Base-by-base conservation (phyloP, 768 basidiomycete genomes). In the Termitomyces sp. region DNA sequence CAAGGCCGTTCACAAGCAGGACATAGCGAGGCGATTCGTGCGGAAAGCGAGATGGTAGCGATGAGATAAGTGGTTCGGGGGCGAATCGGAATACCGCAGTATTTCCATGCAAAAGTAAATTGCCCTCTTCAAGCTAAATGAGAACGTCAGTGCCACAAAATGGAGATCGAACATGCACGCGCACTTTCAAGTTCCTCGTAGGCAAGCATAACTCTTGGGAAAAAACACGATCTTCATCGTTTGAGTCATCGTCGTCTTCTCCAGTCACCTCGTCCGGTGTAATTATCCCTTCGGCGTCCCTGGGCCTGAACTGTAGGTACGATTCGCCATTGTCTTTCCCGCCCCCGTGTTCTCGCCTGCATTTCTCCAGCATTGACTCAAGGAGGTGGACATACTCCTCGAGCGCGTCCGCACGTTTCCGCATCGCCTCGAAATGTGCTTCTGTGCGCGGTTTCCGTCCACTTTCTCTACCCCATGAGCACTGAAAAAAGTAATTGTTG, bases 341-440 rank as follows among this genome's bases (percentile, higher is more conserved):
- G 14, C 67, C 68, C 2, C 68, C 68, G 54, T 76, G 75, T 45
- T 76, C 73, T 42, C 62, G 65, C 24, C 65, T 67, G 59, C 71
- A 77, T 55, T 70, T 67, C n/a, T 76, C 75, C 14, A 80, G 62
- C 50, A 71, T 61, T 1, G 75, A 72, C 62, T 78, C 75, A 28
- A 78, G 70, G 34, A 71, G 66, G 34, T 70, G 66, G 15, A 70
- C 69, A 57, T 78, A 78, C 53, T 68, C 67, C 54, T 70, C 66
- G 2, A 76, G 68, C 5, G 73, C 73, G 49, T 73, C 68, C 15
- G 68, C 67, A 28, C 69, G 69, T 59, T 77, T 74, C 46, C 71
- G 66, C 66, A 78, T 68, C 4, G 76, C 71, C 59, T 78, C 74
- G 51, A 76, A 77, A 51, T 76, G 73, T 22, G 73, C 74, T 65